Evolutionary conservation across 2,329 filamentous ascomycete species (phyloP).

Genomic region (Cercospora zeae-maydis): DNA sequence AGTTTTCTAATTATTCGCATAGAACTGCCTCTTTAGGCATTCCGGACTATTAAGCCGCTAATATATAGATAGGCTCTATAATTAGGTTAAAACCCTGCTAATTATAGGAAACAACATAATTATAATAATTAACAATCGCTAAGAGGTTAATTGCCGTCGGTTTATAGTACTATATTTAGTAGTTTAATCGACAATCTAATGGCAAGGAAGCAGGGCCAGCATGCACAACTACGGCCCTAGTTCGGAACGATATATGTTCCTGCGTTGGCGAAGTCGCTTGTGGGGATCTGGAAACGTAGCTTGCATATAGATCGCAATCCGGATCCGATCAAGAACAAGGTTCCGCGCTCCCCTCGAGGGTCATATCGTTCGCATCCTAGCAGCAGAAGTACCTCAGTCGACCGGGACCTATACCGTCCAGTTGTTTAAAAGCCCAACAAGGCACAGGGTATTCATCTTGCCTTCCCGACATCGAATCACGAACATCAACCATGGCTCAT

Average conservation of each 20-base stretch:
- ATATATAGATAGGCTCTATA: too few relatives aligned
- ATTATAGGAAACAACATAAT: too few relatives aligned
- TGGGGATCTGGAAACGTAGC: neutral
- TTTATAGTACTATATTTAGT: too few relatives aligned
- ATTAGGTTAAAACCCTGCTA: too few relatives aligned
- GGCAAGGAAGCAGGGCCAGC: neutral
- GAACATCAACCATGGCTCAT: constrained; percentile 25
- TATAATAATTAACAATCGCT: too few relatives aligned
- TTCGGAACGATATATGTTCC: neutral
- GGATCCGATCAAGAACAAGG: neutral
- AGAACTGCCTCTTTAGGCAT: too few relatives aligned
- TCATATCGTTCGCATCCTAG: neutral
- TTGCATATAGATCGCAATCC: neutral
- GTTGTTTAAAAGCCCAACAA: neutral
- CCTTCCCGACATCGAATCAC: neutral
- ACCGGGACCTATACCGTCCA: neutral
- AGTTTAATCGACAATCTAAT: too few relatives aligned
- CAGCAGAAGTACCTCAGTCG: neutral
- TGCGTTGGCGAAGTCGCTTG: neutral
- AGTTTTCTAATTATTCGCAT: too few relatives aligned
- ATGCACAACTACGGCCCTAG: neutral
- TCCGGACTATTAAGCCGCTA: too few relatives aligned
- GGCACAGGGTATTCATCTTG: neutral
- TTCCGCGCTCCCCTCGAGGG: neutral
- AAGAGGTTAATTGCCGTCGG: too few relatives aligned